Percentiles rank a stretch among this genome's conserved stretches.
Conservation (phyloP, 169 alveolate genomes). For the Theileria orientalis region DNA sequence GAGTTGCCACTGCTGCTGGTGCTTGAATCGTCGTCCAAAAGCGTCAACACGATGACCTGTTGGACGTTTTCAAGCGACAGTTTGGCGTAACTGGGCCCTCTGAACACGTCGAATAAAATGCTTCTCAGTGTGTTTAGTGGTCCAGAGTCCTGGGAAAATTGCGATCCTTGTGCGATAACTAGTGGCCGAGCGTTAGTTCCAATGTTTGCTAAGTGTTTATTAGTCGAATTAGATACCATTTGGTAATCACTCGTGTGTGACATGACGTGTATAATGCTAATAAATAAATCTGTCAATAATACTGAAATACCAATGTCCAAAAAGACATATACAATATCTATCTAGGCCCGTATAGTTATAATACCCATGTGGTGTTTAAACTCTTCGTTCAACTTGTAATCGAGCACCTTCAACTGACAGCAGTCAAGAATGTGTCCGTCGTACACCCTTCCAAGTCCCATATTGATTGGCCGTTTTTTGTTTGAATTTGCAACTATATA, state of each 20-base stretch:
- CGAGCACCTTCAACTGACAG: constrained; percentile 22
- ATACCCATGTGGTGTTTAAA: not conserved
- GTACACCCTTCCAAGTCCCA: constrained; percentile 55
- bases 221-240: not conserved
- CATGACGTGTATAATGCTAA: too few species aligned
- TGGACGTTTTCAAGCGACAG: constrained; percentile 46
- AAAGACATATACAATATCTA: too few species aligned
- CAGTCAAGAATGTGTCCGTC: constrained; percentile 50
- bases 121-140: constrained; percentile 41
- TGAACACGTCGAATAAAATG: constrained; percentile 48
- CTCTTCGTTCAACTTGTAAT: constrained; percentile 34
- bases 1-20: too few species aligned
- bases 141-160: constrained; percentile 51
- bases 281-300: too few species aligned
- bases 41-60: constrained; percentile 49
- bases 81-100: constrained; percentile 43
- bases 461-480: constrained; percentile 53
- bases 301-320: too few species aligned
- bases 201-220: not conserved
- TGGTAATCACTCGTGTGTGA: not conserved
- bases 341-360: not conserved
- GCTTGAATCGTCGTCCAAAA: constrained; percentile 34
- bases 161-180: constrained; percentile 53
- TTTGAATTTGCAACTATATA: constrained; percentile 58
- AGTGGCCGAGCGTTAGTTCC: constrained; percentile 33